Evolutionary conservation across 2,329 filamentous ascomycete species (phyloP), one percentile per base, ranked within the genome.

Genomic region (Claviceps capensis): DNA sequence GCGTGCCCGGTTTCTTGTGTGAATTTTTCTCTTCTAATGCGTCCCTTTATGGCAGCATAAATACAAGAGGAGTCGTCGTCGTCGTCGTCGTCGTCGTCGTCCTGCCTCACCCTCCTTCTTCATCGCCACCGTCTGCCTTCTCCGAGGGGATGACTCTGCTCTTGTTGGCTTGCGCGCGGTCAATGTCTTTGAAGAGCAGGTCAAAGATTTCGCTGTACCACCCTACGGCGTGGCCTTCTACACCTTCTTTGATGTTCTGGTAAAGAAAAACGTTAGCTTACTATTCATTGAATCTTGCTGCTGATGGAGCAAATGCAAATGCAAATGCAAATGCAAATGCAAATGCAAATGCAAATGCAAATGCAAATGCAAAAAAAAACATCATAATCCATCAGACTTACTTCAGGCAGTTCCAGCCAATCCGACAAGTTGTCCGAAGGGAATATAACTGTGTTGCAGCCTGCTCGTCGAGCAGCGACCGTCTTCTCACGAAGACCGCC

Each of bases 141-240:
- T 77, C 73, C 58, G 80, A 76, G 70, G 68, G 71, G 59, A 69
- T 70, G 47, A 75, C 69, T 63, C 84, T 83, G 81, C 88, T 93
- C 57, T 75, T 78, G 67, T 86, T 93, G 55, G 85, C 88, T 55
- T 79, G 70, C 43, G 84, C 77, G 55, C 72, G 75, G 69, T 96
- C 86, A 17, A 97, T 69, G 57, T 85, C 74, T 40, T 87, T 82
- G 74, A 98, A 98, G 59, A 97, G 82, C 55, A 95, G 76, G 56
- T 91, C 79, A 66, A 96, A 97, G 49, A 98, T 88, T 59, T 98
- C 89, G 6, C 78, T 78, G 73, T 97, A 98, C 93, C 93, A 98
- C 63, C 79, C 83, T 17, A 91, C 91, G 0, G 93, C 85, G 59
- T 85, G 86, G 62, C 94, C 93, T 69, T 95, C 84, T 56, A 98